Conservation (phyloP, 305 asterid species). For the Fraxinus sp. region DNA sequence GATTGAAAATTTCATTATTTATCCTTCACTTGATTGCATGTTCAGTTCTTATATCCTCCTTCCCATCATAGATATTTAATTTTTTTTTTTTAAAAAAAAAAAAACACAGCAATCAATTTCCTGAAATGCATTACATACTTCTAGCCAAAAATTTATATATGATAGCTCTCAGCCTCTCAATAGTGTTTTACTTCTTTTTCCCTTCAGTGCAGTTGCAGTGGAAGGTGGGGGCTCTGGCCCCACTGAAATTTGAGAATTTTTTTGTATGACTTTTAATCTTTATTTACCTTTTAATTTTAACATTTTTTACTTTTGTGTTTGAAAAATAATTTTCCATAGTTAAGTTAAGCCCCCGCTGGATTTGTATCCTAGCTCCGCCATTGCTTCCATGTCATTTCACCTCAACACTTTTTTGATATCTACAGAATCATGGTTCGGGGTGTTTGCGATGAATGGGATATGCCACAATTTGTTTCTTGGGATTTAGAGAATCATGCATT, state of each 20-base stretch:
- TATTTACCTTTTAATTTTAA: neutral
- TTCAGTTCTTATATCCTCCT: neutral
- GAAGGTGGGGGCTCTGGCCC: neutral
- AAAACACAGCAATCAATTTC: neutral
- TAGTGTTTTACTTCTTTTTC: neutral
- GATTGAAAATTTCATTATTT: neutral
- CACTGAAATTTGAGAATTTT: neutral
- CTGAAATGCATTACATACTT: neutral
- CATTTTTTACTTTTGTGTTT: neutral
- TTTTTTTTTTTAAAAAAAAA: too few species aligned
- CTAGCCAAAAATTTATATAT: neutral
- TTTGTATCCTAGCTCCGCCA: neutral
- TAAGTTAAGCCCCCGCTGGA: neutral
- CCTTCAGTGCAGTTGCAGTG: neutral
- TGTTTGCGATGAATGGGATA: neutral
- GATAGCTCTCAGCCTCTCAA: neutral
- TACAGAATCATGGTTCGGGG: neutral
- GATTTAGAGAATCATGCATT: neutral
- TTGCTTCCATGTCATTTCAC: neutral
- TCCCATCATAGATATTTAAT: neutral
- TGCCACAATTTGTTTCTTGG: neutral
- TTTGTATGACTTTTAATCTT: neutral
- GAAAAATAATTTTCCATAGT: neutral
- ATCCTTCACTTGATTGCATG: neutral
- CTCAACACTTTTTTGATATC: neutral